A percentile compares a stretch with the other conserved stretches of the same genome.
phyloP scores from a whole-genome alignment of 2,329 filamentous ascomycete genomes.

The Arthrobotrys entomopaga region DNA sequence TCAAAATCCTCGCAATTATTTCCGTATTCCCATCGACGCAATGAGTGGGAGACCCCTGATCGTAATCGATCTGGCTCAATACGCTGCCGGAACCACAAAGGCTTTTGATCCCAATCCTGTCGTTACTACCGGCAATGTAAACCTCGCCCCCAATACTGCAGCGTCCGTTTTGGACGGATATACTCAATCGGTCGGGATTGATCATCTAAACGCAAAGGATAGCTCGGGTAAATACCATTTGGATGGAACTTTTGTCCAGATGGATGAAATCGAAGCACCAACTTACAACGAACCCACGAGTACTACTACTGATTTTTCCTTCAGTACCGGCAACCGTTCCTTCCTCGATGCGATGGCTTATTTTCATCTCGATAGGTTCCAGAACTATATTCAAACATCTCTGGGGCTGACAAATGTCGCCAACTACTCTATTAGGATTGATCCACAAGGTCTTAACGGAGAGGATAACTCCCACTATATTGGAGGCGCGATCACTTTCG shows the following conservation, averaged over 20 bases:
- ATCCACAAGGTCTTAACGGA: slow-evolving; percentile 9
- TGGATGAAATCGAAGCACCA: slow-evolving; percentile 13
- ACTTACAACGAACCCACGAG: slow-evolving; percentile 11
- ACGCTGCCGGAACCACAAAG: slow-evolving; percentile 11
- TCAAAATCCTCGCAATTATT: slow-evolving; percentile 19
- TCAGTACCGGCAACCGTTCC: slow-evolving; percentile 7
- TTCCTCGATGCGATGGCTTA: slow-evolving; percentile 16
- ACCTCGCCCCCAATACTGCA: slow-evolving; percentile 6
- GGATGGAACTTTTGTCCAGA: slow-evolving; percentile 3
- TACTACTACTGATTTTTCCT: slow-evolving; percentile 8
- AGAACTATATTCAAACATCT: slow-evolving; percentile 14
- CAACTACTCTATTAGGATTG: slow-evolving; percentile 16
- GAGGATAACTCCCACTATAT: slow-evolving; percentile 14
- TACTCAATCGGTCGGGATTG: slow-evolving; percentile 5
- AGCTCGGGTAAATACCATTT: slow-evolving; percentile 16
- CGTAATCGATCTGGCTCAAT: slow-evolving; percentile 10
- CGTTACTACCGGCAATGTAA: slow-evolving; percentile 7
- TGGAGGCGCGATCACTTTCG: slow-evolving; percentile 13
- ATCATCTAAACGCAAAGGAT: slow-evolving; percentile 8
- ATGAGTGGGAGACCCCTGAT: background rate
- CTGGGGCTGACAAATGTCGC: slow-evolving; percentile 14
- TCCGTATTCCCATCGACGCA: slow-evolving; percentile 8
- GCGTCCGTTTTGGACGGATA: slow-evolving; percentile 9
- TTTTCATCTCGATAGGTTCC: slow-evolving; percentile 16
- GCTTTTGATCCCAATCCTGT: slow-evolving; percentile 19